Evolutionary conservation across 2,329 filamentous ascomycete species (phyloP).

Genomic region (Hymenoscyphus linearis): DNA sequence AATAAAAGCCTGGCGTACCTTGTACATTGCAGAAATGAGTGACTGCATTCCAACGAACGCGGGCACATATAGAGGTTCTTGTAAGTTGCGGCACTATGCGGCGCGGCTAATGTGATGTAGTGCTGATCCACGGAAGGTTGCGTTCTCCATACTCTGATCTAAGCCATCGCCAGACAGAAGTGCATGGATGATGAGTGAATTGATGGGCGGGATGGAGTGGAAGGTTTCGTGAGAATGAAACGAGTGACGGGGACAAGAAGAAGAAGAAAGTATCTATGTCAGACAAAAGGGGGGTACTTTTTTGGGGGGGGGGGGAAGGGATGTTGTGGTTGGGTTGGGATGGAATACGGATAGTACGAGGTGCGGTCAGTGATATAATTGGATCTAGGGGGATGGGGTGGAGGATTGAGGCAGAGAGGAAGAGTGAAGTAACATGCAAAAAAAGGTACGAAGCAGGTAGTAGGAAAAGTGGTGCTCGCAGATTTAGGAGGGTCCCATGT

Average conservation of each 20-base stretch:
- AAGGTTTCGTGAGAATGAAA: conserved; percentile 2
- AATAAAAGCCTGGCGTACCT: conserved; percentile 48
- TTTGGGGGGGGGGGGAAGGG: conserved; percentile 15
- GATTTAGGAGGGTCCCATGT: not conserved
- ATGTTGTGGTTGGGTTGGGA: conserved; percentile 8
- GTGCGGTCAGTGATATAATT: not conserved
- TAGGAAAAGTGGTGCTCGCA: conserved; percentile 2
- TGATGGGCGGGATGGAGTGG: conserved; percentile 2
- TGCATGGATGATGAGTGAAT: conserved; percentile 10
- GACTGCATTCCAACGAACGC: conserved; percentile 37
- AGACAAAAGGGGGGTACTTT: not conserved
- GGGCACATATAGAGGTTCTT: conserved; percentile 29
- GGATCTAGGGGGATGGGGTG: not conserved
- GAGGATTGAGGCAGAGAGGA: not conserved
- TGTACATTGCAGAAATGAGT: conserved; percentile 53
- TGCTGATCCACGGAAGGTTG: conserved; percentile 13
- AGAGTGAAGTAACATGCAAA: conserved; percentile 21
- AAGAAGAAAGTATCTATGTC: not conserved
- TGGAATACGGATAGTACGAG: not conserved
- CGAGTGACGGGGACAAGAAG: not conserved
- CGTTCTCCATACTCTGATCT: conserved; percentile 18
- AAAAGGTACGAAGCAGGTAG: conserved; percentile 8
- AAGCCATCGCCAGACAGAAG: not conserved
- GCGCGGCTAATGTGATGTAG: conserved; percentile 20
- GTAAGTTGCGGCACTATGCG: conserved; percentile 18